phyloP scores from a whole-genome alignment of 495 filamentous ascomycete genomes.

The Letharia columbiana region DNA sequence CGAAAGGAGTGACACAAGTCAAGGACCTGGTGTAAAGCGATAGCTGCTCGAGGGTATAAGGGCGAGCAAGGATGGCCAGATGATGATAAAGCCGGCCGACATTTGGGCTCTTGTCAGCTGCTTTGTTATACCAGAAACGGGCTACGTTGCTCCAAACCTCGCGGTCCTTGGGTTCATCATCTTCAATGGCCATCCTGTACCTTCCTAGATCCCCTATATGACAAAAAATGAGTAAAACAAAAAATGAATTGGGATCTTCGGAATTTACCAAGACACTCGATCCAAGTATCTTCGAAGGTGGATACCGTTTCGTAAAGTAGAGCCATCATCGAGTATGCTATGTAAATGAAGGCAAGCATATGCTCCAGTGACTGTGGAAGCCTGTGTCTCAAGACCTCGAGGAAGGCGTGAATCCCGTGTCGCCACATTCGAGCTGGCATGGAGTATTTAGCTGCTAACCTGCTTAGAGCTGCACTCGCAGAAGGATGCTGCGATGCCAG shows the following conservation, averaged over 20 bases:
- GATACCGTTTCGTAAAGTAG: constrained; percentile 45
- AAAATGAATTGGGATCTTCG: too few relatives aligned
- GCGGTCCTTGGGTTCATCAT: constrained; percentile 50
- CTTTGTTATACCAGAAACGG: constrained; percentile 72
- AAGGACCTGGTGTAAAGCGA: constrained; percentile 59
- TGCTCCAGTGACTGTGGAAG: constrained; percentile 42
- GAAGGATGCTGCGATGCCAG: constrained; percentile 44
- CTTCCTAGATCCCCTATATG: constrained; percentile 33
- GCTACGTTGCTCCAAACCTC: constrained; percentile 74
- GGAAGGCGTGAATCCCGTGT: constrained; percentile 43
- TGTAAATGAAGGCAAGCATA: constrained; percentile 46
- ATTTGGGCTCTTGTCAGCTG: constrained; percentile 59
- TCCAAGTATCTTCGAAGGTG: constrained; percentile 76
- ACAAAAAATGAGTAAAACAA: not conserved
- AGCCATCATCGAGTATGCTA: constrained; percentile 47
- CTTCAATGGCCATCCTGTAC: constrained; percentile 47
- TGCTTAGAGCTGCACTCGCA: constrained; percentile 33
- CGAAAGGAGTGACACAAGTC: constrained; percentile 44
- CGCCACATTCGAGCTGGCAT: constrained; percentile 48
- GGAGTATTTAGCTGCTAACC: constrained; percentile 35
- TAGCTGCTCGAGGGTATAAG: constrained; percentile 63
- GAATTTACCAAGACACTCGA: constrained; percentile 59
- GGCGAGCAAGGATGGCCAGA: constrained; percentile 69
- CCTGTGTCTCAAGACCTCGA: constrained; percentile 38
- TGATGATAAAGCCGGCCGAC: constrained; percentile 78